Evolutionary conservation across 108 stramenopile species (phyloP).

Genomic region (Cyclotella choctawhatcheeana): DNA sequence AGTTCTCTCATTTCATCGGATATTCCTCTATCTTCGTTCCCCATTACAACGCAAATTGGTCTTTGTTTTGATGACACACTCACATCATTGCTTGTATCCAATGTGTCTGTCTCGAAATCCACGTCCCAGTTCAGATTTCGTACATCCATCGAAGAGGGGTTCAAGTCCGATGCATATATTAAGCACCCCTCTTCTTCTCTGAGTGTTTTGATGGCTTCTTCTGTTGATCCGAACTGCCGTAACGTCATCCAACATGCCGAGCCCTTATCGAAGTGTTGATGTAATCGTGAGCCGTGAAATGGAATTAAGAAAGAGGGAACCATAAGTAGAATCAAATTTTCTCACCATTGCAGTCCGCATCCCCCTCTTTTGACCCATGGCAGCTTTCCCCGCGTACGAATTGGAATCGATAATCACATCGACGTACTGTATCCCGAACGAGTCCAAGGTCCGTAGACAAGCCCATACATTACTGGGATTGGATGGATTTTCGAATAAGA

Average conservation of each 20-base stretch:
- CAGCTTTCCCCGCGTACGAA: conserved; percentile 69
- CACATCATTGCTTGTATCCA: conserved; percentile 11
- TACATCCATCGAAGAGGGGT: conserved; percentile 70
- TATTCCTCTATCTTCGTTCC: conserved; percentile 91
- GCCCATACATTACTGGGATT: conserved; percentile 97
- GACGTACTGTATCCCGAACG: conserved; percentile 84
- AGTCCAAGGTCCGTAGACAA: conserved; percentile 91
- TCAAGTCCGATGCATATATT: conserved; percentile 75
- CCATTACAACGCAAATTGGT: conserved; percentile 89
- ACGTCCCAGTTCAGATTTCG: conserved; percentile 76
- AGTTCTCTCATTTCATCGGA: conserved; percentile 60
- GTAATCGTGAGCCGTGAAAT: not conserved
- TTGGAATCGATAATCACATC: conserved; percentile 72
- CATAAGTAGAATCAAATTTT: conserved; percentile 31
- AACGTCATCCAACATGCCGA: conserved; percentile 48
- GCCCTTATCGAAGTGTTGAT: conserved; percentile 12
- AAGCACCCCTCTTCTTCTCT: conserved; percentile 59
- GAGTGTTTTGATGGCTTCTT: conserved; percentile 38
- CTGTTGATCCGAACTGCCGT: conserved; percentile 37
- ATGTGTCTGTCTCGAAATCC: conserved; percentile 10
- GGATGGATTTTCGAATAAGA: conserved; percentile 93
- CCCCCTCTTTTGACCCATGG: conserved; percentile 71
- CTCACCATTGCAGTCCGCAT: conserved; percentile 80
- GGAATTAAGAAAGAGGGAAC: not conserved
- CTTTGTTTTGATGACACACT: conserved; percentile 26